These are phyloP conservation scores for Barbarea vulgaris DNA, from an alignment of 345 rosid genomes.

Conservation along the genomic window DNA sequence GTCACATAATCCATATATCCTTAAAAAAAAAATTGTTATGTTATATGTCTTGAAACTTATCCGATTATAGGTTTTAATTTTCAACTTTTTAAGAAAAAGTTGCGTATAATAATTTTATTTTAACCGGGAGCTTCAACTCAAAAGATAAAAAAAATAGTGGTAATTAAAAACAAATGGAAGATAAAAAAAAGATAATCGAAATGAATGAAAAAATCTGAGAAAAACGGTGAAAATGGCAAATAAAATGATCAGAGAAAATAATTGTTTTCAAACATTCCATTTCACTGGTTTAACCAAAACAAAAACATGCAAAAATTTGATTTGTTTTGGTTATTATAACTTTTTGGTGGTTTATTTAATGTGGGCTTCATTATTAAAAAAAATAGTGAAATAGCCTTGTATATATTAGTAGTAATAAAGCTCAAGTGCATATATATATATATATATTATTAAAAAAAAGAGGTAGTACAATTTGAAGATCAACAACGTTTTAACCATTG, in stretches of 20 bases:
- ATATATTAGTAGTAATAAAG: too few species aligned
- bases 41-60: too few species aligned
- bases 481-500: background rate
- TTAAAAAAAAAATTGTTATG: too few species aligned
- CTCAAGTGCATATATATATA: background rate
- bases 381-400: background rate
- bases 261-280: background rate
- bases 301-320: background rate
- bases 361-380: background rate
- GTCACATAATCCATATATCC: background rate
- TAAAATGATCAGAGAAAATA: background rate
- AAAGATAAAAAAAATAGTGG: background rate
- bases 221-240: background rate
- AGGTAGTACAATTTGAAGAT: background rate
- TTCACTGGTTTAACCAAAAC: background rate
- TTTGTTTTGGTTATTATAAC: background rate
- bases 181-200: background rate
- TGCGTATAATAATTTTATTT: background rate
- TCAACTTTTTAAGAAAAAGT: background rate
- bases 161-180: background rate
- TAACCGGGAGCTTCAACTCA: background rate
- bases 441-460: background rate
- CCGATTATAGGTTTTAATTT: background rate
- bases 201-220: background rate
- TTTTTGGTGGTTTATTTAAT: background rate